Conservation (phyloP, 768 basidiomycete species). For the Russula emetica region DNA sequence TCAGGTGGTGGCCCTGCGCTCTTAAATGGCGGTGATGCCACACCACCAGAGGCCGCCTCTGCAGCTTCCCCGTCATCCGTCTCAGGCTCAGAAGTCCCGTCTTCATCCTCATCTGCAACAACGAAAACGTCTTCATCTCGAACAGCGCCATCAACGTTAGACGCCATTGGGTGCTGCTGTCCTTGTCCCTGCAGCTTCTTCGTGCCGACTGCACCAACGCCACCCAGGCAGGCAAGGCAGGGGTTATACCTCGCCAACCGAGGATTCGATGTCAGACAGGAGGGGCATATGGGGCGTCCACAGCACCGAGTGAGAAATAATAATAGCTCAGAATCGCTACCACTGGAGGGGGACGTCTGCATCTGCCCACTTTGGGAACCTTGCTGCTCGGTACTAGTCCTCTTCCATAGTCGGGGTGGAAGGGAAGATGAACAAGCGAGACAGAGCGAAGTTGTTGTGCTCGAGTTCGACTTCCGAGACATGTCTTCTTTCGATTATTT, state of each 20-base stretch:
- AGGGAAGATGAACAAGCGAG: constrained; percentile 60
- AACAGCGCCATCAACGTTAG: constrained; percentile 51
- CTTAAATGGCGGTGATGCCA: neutral
- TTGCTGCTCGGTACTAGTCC: neutral
- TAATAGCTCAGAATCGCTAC: constrained; percentile 22
- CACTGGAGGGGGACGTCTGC: neutral
- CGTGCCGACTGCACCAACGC: constrained; percentile 41
- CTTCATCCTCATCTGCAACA: constrained; percentile 56
- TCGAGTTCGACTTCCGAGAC: neutral
- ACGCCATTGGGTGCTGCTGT: constrained; percentile 12
- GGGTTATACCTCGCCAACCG: constrained; percentile 66
- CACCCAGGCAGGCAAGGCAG: constrained; percentile 64
- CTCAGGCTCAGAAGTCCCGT: constrained; percentile 3
- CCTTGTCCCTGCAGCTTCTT: constrained; percentile 21
- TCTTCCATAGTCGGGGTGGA: constrained; percentile 36
- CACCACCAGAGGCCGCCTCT: neutral
- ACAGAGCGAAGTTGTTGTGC: constrained; percentile 39
- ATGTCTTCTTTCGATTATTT: neutral
- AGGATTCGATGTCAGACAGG: constrained; percentile 56
- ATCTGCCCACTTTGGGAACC: neutral
- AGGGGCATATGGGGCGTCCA: constrained; percentile 55
- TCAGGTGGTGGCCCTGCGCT: neutral
- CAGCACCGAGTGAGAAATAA: constrained; percentile 65
- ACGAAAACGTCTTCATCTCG: constrained; percentile 62
- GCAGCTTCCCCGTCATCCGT: constrained; percentile 4